Base-by-base conservation (phyloP, 164 flowering plant genomes). In the Magnolia officinalis region DNA sequence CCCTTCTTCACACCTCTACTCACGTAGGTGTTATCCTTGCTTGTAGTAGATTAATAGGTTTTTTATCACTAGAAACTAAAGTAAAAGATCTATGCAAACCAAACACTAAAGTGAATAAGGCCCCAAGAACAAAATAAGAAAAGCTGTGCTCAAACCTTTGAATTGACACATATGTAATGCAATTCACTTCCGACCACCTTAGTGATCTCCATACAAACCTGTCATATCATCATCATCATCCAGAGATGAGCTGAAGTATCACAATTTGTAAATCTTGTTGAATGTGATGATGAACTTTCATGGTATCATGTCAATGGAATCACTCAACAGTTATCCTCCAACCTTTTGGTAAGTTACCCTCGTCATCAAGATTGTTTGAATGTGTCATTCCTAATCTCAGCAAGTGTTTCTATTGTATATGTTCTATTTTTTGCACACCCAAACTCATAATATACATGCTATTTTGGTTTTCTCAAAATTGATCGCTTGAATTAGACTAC, bases 401-500 rank as follows among this genome's bases (percentile, higher is more conserved):
- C 29, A 24, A 66, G 16, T 23, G 7, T 66, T 24, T 24, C 31
- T 24, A 21, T 21, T 24, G 29, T 23, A 9, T 2, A 55, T 55
- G 18, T 55, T 55, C 61, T 16, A 55, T 55, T 11, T 11, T 55
- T 55, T 11, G 13, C 61, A 55, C 13, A 2, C 3, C 45, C 45
- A 55, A 55, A 55, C 10, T 11, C 61, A 55, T 55, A 55, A 19
- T 64, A 21, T 64, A 13, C 21, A 21, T 6, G 4, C 29, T 29
- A 9, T 65, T 13, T 6, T 1, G 78, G 20, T 51, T 52, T 78
- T 71, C 21, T 61, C 65, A 72, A 75, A 72, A 75, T 76, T 86
- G 85, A 83, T 82, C 77, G 63, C 26, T 78, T 55, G 59, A 4
- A 63, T 81, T 84, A 79, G 79, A 84, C 82, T 90, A 86, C 96